phyloP scores from a whole-genome alignment of 2,329 filamentous ascomycete species.

The Colletotrichum cuscutae region DNA sequence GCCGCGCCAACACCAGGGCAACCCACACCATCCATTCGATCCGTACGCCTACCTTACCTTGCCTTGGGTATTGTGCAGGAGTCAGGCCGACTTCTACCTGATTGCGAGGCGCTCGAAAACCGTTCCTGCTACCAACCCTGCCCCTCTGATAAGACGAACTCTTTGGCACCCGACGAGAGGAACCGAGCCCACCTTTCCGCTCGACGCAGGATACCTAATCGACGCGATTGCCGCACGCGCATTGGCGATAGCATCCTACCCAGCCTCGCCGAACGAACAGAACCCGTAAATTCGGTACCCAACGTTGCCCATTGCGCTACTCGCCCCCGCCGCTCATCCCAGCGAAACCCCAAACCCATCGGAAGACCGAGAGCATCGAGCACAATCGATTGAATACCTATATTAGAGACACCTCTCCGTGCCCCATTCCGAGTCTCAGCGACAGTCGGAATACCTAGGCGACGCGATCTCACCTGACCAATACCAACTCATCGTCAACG shows the following conservation, averaged over 20 bases:
- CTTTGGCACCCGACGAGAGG: neutral
- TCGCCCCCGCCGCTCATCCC: too few species aligned
- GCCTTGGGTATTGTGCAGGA: neutral
- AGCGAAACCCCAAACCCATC: too few species aligned
- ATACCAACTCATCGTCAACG: neutral
- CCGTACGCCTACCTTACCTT: neutral
- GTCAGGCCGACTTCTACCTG: neutral
- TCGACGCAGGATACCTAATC: neutral
- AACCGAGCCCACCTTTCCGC: neutral
- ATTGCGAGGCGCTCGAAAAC: neutral
- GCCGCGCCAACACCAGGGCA: neutral
- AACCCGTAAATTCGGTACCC: neutral
- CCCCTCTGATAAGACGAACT: constrained; percentile 4
- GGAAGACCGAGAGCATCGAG: neutral
- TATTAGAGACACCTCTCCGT: neutral
- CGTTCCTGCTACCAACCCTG: neutral
- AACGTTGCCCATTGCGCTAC: neutral
- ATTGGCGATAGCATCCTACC: constrained; percentile 1
- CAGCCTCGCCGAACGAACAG: neutral
- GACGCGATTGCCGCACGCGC: neutral
- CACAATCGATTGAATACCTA: neutral
- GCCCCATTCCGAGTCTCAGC: neutral
- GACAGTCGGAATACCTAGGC: neutral
- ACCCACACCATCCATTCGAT: neutral
- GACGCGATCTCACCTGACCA: neutral